These are phyloP conservation scores for Paramecium sexaurelia DNA, from an alignment of 73 alveolate genomes.

Conservation along the genomic window DNA sequence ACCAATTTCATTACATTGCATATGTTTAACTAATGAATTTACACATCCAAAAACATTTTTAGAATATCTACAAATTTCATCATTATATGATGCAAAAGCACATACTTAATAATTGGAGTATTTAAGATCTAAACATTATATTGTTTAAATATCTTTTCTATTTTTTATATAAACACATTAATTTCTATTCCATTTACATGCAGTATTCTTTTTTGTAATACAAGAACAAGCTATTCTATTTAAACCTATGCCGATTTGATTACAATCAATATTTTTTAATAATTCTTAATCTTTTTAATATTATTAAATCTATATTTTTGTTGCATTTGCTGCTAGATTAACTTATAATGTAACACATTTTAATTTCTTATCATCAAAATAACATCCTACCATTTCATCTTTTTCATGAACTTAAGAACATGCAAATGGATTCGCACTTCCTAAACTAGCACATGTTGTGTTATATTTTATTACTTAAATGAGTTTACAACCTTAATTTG, in stretches of 20 bases:
- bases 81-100: not conserved
- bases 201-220: not conserved
- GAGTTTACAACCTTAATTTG: not conserved
- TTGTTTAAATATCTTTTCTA: not conserved
- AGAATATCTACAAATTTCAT: not conserved
- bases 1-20: not conserved
- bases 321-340: not conserved
- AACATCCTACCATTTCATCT: not conserved
- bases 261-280: not conserved
- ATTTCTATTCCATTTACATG: not conserved
- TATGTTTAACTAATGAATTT: not conserved
- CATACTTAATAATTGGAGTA: not conserved
- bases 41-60: not conserved
- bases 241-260: not conserved
- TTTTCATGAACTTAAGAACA: constrained; percentile 3
- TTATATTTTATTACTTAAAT: not conserved
- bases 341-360: not conserved
- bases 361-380: not conserved
- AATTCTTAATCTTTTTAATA: not conserved
- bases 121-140: not conserved
- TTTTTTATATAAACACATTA: not conserved
- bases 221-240: not conserved
- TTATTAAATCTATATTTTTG: not conserved
- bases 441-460: constrained; percentile 16
- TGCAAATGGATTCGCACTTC: constrained; percentile 30